Evolutionary conservation across 2,329 filamentous ascomycete genomes (phyloP), one percentile per base, ranked within the genome.

Genomic region (Calonectria montana): DNA sequence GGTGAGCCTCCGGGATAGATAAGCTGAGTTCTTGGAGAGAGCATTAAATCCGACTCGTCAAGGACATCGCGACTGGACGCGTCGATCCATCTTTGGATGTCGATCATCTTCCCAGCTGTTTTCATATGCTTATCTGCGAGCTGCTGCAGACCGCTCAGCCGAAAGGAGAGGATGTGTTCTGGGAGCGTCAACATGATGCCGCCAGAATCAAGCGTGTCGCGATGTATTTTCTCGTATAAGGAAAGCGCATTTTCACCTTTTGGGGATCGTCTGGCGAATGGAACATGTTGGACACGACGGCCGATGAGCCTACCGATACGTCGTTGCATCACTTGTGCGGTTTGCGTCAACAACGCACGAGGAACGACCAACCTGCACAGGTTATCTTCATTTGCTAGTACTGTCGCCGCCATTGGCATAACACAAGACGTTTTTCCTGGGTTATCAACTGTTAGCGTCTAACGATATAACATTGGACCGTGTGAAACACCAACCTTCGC

Each of bases 101-200:
- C 78, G 2, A 92, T 82, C 86, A 93, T 89, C 1, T 74, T 76
- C 0, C 74, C 78, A 0, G 88, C 87, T 39, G 87, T 81, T 0
- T 79, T 65, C 0, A 84, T 66, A 3, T 85, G 81, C 1, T 80
- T 80, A 57, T 92, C 88, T 0, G 87, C 85, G 0, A 93, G 78
- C 2, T 86, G 85, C 73, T 93, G 90, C 0, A 91, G 74, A 0
- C 90, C 90, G 59, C 90, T 91, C 1, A 93, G 82, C 72, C 88
- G 89, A 80, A 92, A 92, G 0, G 92, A 93, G 0, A 94, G 80
- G 0, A 91, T 82, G 71, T 93, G 89, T 66, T 93, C 92, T 0
- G 92, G 92, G 0, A 91, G 84, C 0, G 87, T 85, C 0, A 94
- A 77, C 23, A 94, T 84, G 0, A 94, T 80, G 0, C 91, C 91